phyloP scores from a whole-genome alignment of 2,329 filamentous ascomycete species.

The Colletotrichum sojae region DNA sequence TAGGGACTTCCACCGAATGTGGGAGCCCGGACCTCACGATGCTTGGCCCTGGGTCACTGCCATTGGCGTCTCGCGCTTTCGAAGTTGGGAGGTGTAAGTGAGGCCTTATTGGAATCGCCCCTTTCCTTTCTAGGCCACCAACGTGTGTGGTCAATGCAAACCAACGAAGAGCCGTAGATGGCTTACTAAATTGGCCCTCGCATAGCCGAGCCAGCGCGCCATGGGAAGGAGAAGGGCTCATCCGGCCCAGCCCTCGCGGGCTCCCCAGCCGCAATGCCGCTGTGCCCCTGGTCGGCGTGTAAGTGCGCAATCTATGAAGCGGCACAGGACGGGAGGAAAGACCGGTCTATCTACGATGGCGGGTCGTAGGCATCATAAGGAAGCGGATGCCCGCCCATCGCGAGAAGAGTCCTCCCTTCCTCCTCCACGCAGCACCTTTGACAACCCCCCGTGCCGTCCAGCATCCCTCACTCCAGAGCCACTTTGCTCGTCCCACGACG shows the following conservation, averaged over 20 bases:
- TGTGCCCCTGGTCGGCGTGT: constrained; percentile 6
- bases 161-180: background rate
- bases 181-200: background rate
- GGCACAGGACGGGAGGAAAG: background rate
- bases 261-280: constrained; percentile 10
- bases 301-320: constrained; percentile 9
- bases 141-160: background rate
- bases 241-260: background rate
- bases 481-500: constrained; percentile 58
- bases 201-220: background rate
- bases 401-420: background rate
- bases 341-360: background rate
- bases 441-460: constrained; percentile 32
- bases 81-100: background rate
- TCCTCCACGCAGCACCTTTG: constrained; percentile 23
- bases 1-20: constrained; percentile 14
- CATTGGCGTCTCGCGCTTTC: constrained; percentile 13
- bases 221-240: background rate
- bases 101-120: constrained; percentile 10
- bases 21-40: constrained; percentile 25
- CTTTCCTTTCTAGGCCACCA: constrained; percentile 17
- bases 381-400: constrained; percentile 12
- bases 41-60: constrained; percentile 18
- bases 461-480: constrained; percentile 44
- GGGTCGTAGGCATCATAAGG: constrained; percentile 31